Evolutionary conservation across 2,329 filamentous ascomycete genomes (phyloP), one percentile per base, ranked within the genome.

Genomic region (Aspergillus brasiliensis): DNA sequence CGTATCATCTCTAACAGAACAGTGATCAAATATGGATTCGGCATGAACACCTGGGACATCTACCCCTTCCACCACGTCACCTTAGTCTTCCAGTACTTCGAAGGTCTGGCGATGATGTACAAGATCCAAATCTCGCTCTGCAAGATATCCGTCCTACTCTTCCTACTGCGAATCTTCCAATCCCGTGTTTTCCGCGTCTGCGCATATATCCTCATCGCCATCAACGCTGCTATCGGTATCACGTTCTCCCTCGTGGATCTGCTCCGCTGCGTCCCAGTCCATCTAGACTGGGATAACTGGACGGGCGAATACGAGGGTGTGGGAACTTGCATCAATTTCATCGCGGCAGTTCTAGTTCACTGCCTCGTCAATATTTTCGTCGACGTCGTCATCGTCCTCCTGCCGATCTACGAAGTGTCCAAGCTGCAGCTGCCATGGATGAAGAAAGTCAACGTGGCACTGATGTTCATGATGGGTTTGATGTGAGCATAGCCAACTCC

Each of bases 141-240:
- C 8, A 69, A 69, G 38, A 69, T 69, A 21, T 69, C 67, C 10
- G 66, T 69, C 5, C 65, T 66, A 38, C 63, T 69, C 2, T 69
- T 69, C 55, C 55, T 69, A 3, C 58, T 68, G 8, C 65, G 66
- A 19, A 69, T 69, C 42, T 69, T 69, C 56, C 59, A 64, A 23
- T 60, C 65, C 0, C 34, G 44, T 15, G 10, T 56, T 2, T 68
- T 69, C 57, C 65, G 66, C 37, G 59, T 57, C 3, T 59, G 52
- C 8, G 62, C 60, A 2, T 67, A 66, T 47, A 56, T 28, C 3
- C 63, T 69, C 17, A 67, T 69, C 23, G 65, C 15, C 2, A 21
- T 69, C 13, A 69, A 68, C 37, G 17, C 51, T 10, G 61, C 67
- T 13, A 67, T 69, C 27, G 65, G 56, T 10, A 42, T 68, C 5